Evolutionary conservation across 306 rosid species (phyloP), one percentile per base, ranked within the genome.

Genomic region (Gleditsia sinensis): DNA sequence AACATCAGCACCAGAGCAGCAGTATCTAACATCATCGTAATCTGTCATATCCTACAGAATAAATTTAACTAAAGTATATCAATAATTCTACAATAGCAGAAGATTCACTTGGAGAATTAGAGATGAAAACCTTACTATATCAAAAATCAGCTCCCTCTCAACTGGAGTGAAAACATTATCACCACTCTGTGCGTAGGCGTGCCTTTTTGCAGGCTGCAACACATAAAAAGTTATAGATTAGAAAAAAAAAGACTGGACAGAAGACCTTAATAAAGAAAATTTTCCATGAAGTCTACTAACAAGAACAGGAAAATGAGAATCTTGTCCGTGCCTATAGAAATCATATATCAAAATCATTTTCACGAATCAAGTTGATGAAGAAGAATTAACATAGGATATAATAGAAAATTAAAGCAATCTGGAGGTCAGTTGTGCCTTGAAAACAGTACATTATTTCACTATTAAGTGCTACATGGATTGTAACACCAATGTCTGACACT

Each of bases 1-100:
- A 74, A 92, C 91, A 43, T 92, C 97, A 80, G 99, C 99, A 67
- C 99, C 97, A 2, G 95, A 81, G 81, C 99, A 94, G 86, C 99
- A 94, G 86, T 88, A 94, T 69, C 97, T 88, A 46, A 87, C 88
- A 79, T 94, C 97, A 85, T 94, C 96, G 16, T 94, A 94, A 78
- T 92, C 97, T 28, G 95, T 61, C 74, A 94, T 90, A 86, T 94
- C 99, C 97, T 92, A 87, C 67, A 21, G 6, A 72, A 66, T 16
- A 65, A 14, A 24, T 28, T 64, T 25, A 54, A 66, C 53, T 32
- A 50, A 16, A 59, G 65, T 42, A 60, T 19, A 37, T 62, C 10
- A 76, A 72, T 21, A 53, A 73, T 24, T 17, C 33, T 9, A 51
- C 56, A 28, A 6, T 13, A 39, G 56, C 32, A 28, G 17, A 51